Conservation (phyloP, 164 flowering plant genomes). For the Aristolochia contorta region DNA sequence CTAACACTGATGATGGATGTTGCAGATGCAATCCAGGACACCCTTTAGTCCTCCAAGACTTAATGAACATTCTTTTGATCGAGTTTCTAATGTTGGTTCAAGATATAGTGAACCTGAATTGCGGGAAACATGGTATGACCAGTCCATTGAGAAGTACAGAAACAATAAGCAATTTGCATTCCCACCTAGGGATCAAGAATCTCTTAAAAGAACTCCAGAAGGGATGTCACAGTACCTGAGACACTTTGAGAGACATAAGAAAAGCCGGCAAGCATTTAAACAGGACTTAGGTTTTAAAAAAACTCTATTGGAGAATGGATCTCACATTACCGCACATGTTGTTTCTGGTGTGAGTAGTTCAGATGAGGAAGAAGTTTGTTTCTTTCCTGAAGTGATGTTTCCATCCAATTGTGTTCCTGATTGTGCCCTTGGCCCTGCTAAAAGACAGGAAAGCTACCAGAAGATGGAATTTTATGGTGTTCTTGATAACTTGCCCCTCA, state of each 20-base stretch:
- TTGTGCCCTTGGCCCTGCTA: constrained; percentile 44
- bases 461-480: constrained; percentile 63
- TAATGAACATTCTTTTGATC: constrained; percentile 4
- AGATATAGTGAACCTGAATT: constrained; percentile 49
- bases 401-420: constrained; percentile 79
- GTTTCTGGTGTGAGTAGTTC: constrained; percentile 25
- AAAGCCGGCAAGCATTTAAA: constrained; percentile 44
- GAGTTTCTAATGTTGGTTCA: constrained; percentile 28
- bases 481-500: constrained; percentile 70
- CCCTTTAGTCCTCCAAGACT: constrained; percentile 10
- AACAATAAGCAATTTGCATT: constrained; percentile 39
- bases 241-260: constrained; percentile 60
- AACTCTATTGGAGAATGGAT: constrained; percentile 26
- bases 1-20: too few relatives aligned
- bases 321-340: constrained; percentile 29
- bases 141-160: constrained; percentile 58
- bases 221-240: constrained; percentile 67
- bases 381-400: constrained; percentile 83
- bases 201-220: constrained; percentile 67
- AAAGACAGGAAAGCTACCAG: constrained; percentile 24
- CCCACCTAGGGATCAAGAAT: constrained; percentile 41
- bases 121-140: constrained; percentile 85
- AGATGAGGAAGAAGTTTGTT: constrained; percentile 38
- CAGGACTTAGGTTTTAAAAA: constrained; percentile 45
- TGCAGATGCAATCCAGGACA: constrained; percentile 44